Evolutionary conservation across 805 yeast genomes (phyloP).

Genomic region (Brettanomyces nanus): DNA sequence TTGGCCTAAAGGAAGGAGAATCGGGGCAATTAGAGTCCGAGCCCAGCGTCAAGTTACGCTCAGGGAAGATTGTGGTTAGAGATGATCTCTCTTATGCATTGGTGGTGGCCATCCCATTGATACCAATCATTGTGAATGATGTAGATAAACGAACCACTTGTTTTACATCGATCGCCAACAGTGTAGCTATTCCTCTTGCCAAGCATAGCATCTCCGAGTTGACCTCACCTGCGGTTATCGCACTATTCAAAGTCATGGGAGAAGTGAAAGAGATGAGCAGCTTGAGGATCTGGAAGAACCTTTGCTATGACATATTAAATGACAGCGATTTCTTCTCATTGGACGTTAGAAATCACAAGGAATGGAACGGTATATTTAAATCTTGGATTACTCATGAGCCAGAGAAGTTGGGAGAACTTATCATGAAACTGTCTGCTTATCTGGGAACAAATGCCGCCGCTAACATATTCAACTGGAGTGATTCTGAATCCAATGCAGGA

Average conservation of each 20-base stretch:
- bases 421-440: slow-evolving; percentile 40
- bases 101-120: slow-evolving; percentile 29
- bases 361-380: slow-evolving; percentile 50
- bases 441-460: slow-evolving; percentile 35
- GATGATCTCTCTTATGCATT: slow-evolving; percentile 40
- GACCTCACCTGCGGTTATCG: slow-evolving; percentile 29
- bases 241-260: slow-evolving; percentile 34
- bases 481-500: slow-evolving; percentile 19
- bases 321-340: slow-evolving; percentile 50
- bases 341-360: slow-evolving; percentile 17
- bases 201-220: slow-evolving; percentile 34
- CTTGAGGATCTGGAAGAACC: slow-evolving; percentile 53
- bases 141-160: slow-evolving; percentile 49
- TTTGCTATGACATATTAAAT: slow-evolving; percentile 55
- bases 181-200: slow-evolving; percentile 43
- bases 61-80: slow-evolving; percentile 21
- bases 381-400: slow-evolving; percentile 61
- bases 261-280: slow-evolving; percentile 28
- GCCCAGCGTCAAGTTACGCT: neutral
- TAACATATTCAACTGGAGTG: slow-evolving; percentile 34
- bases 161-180: slow-evolving; percentile 44
- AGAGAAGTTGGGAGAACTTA: slow-evolving; percentile 48
- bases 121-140: slow-evolving; percentile 42
- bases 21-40: neutral
- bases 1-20: neutral